Percentiles rank a stretch among this genome's conserved stretches.
Evolutionary conservation across 805 yeast species (phyloP).

Genomic region (Yamadazyma takamatsuzukensis): DNA sequence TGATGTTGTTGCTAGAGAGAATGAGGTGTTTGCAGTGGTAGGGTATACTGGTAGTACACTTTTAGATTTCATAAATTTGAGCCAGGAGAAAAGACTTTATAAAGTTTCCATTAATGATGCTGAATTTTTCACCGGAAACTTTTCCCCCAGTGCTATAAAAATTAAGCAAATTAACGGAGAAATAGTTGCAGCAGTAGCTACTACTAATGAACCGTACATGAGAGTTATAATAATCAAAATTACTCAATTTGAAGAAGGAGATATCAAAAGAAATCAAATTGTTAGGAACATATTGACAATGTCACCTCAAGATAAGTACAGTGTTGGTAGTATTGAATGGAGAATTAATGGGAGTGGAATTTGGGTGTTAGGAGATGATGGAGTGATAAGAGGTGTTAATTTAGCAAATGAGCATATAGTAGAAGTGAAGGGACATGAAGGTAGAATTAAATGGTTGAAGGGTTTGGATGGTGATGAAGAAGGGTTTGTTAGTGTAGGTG

Average conservation of each 20-base stretch:
- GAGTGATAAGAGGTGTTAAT: constrained; percentile 58
- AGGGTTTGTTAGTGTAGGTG: constrained; percentile 46
- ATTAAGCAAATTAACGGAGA: constrained; percentile 19
- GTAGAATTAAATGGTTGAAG: constrained; percentile 43
- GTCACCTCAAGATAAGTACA: constrained; percentile 68
- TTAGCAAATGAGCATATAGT: constrained; percentile 32
- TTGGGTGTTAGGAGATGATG: constrained; percentile 73
- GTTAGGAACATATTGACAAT: constrained; percentile 36
- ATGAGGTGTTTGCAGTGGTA: constrained; percentile 42
- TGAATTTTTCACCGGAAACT: constrained; percentile 61
- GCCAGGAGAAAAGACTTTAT: constrained; percentile 23
- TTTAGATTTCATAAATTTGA: constrained; percentile 26
- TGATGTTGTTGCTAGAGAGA: constrained; percentile 25
- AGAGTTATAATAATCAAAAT: constrained; percentile 54
- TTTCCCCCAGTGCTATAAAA: constrained; percentile 48
- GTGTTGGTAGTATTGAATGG: constrained; percentile 49
- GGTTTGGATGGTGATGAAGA: constrained; percentile 22
- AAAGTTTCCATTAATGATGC: constrained; percentile 68
- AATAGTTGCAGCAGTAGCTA: constrained; percentile 55
- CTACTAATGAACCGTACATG: constrained; percentile 78
- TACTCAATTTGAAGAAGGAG: constrained; percentile 22
- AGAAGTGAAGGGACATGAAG: constrained; percentile 37
- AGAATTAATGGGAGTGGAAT: constrained; percentile 45
- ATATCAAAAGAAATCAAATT: constrained; percentile 24
- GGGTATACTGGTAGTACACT: constrained; percentile 61